Evolutionary conservation across 805 yeast genomes (phyloP).

Genomic region (Ogataea pignaliae): DNA sequence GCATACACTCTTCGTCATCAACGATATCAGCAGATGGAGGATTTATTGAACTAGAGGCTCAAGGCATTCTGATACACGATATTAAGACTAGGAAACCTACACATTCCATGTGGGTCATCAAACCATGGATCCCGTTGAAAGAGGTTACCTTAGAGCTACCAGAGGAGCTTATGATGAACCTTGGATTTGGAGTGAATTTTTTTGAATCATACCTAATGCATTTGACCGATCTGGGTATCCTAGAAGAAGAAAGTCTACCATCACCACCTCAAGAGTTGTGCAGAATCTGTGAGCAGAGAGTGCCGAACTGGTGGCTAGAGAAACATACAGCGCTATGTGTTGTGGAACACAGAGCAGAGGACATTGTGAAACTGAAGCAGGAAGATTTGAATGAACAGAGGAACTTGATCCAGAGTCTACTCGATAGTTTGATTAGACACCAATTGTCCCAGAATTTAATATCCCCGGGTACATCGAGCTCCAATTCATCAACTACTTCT

Average conservation of each 20-base stretch:
- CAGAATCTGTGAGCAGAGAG: constrained; percentile 82
- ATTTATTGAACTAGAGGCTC: constrained; percentile 80
- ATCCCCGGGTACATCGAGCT: constrained; percentile 19
- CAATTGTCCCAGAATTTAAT: constrained; percentile 10
- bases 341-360: constrained; percentile 78
- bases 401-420: constrained; percentile 40
- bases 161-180: constrained; percentile 56
- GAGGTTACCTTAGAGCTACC: constrained; percentile 67
- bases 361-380: constrained; percentile 68
- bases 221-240: constrained; percentile 58
- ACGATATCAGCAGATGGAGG: constrained; percentile 54
- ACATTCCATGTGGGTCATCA: constrained; percentile 91
- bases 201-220: constrained; percentile 68
- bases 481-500: constrained; percentile 25
- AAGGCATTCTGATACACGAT: constrained; percentile 80
- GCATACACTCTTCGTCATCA: constrained; percentile 26
- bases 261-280: constrained; percentile 82
- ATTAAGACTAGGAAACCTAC: constrained; percentile 51
- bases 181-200: constrained; percentile 88
- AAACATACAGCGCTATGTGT: constrained; percentile 84
- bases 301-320: constrained; percentile 97
- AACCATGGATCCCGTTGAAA: constrained; percentile 65
- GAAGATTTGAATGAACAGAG: constrained; percentile 74
- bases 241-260: constrained; percentile 63
- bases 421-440: constrained; percentile 33